Base-by-base conservation (phyloP, 1,284 basidiomycete genomes). In the Apiotrichum laibachii region DNA sequence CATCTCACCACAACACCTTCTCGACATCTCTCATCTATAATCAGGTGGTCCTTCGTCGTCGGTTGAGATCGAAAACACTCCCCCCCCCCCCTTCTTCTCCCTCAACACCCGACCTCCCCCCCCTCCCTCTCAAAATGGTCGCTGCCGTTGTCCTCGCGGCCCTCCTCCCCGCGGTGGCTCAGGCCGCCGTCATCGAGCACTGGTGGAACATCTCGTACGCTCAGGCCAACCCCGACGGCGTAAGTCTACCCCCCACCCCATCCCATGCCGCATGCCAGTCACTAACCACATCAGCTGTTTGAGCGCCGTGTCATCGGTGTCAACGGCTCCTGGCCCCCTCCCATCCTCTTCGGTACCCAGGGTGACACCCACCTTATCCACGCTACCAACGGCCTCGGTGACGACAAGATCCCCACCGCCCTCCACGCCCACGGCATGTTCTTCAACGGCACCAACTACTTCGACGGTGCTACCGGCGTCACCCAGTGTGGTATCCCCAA, bases 311-410 rank as follows among this genome's bases (percentile, higher is more conserved):
- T 86, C 51, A 85, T 95, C 59, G 92, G 92, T 57, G 84, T 95
- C 55, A 96, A 96, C 72, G 85, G 86, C 19, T 87, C 89, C 6
- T 96, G 92, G 92, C 92, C 92, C 35, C 90, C 89, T 2, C 92
- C 92, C 6, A 85, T 90, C 0, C 79, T 93, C 61, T 83, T 86
- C 51, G 83, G 91, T n/a, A 82, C 82, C 63, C 83, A 84, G 16
- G 84, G 83, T 22, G 91, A 96, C 75, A 84, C 82, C 0, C 62
- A 70, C 43, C 63, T 71, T 31, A 81, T 96, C 0, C 92, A 96
- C 73, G 84, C 86, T 18, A 67, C 68, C 54, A 94, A 93, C 77
- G 84, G 83, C 1, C 78, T 94, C 51, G 84, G 87, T 50, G 72
- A 80, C 31, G 80, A 84, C 2, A 81, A 85, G 0, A 83, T 87